A percentile compares a stretch with the other conserved stretches of the same genome.
Evolutionary conservation across 1,139 yeast genomes (phyloP).

Genomic region (Yarrowia galli): DNA sequence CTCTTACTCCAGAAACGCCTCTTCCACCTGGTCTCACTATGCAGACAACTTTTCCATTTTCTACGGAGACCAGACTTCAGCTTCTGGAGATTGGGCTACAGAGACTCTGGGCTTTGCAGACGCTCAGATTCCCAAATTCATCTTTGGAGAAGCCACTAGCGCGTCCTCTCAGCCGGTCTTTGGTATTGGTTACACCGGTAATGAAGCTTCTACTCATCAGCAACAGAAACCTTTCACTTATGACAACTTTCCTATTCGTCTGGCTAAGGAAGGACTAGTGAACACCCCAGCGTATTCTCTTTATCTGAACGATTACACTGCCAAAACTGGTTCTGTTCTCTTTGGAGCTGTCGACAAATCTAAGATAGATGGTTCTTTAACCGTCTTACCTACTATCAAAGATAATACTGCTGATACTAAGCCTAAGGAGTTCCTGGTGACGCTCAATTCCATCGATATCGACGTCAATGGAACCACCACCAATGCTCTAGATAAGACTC

Average conservation of each 20-base stretch:
- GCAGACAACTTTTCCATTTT: slow-evolving; percentile 83
- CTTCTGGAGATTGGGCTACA: slow-evolving; percentile 57
- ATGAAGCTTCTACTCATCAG: slow-evolving; percentile 42
- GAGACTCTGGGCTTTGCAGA: slow-evolving; percentile 51
- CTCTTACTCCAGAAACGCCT: slow-evolving; percentile 81
- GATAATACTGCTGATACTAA: neutral
- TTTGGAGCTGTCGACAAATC: slow-evolving; percentile 68
- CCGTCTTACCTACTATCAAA: slow-evolving; percentile 45
- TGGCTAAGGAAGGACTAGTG: slow-evolving; percentile 59
- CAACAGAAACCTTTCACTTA: slow-evolving; percentile 20
- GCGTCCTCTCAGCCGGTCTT: slow-evolving; percentile 1
- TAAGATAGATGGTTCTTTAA: slow-evolving; percentile 59
- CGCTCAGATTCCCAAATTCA: slow-evolving; percentile 5
- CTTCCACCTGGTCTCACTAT: slow-evolving; percentile 83
- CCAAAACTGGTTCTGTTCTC: slow-evolving; percentile 57
- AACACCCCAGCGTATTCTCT: slow-evolving; percentile 61
- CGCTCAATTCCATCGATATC: slow-evolving; percentile 2
- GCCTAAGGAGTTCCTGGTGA: slow-evolving; percentile 24
- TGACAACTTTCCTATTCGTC: slow-evolving; percentile 57
- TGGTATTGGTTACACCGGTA: slow-evolving; percentile 9
- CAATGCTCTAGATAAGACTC: slow-evolving; percentile 10
- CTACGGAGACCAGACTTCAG: slow-evolving; percentile 82
- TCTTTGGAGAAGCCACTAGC: slow-evolving; percentile 38
- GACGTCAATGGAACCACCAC: neutral
- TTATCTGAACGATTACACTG: slow-evolving; percentile 56